Base-by-base conservation (phyloP, 805 yeast species). In the Yarrowia alimentaria region DNA sequence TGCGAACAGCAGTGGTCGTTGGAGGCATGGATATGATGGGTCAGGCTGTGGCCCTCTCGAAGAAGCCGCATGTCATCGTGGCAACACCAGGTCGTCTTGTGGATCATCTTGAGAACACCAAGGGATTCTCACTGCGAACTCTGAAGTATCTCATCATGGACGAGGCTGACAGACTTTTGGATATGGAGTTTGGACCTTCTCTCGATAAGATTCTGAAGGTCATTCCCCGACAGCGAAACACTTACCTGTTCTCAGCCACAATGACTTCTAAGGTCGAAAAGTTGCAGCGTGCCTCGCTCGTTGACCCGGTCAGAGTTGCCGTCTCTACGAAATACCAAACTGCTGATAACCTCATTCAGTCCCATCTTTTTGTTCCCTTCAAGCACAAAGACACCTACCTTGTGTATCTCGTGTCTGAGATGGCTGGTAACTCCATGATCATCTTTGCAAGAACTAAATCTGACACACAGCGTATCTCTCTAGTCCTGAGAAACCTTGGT, bases 1-100 rank as follows among this genome's bases (percentile, higher is more conserved):
- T 91, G n/a, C 75, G 95, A 61, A 75, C 91, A 17, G 81, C 81
- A 3, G 89, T 95, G 53, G 78, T 91, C 56, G 96, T 93, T 28
- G 99, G 99, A 59, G 99, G 99, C 55, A 90, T 93, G 91, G 96
- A 88, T 64, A 85, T 86, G 85, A 88, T 93, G 93, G 95, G 89
- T 58, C 99, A 91, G 68, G 93, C 97, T 0, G 77, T 95, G 55
- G 96, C 93, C 57, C 74, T 91, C 60, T 85, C 87, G 84, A 78
- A 93, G 58, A 89, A 87, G 61, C 99, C 99, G 3, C 99, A 91
- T 63, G 78, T 91, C 37, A 49, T 52, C 24, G 51, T 47, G 9
- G 51, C 51, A 2, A 61, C 64, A 3, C 65, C 65, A 5, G 77
- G 77, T 31, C 75, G 96, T 66, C 71, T 90, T 54, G 80, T 91